Conservation (phyloP, 2,329 filamentous ascomycete species). For the Aspergillus thermomutatus region DNA sequence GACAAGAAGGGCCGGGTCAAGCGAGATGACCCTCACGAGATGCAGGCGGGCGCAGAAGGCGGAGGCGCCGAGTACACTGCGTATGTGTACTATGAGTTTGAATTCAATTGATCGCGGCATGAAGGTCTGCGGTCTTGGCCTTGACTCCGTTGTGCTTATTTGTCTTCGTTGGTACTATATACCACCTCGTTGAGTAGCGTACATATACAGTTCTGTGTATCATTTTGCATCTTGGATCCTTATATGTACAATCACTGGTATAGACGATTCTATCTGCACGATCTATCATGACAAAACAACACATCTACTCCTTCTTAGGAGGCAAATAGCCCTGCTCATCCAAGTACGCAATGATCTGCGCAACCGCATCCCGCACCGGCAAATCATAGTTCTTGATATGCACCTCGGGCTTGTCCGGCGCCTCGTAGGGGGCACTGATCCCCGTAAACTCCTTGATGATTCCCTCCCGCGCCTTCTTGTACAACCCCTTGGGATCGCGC, state of each 20-base stretch:
- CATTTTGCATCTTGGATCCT: background rate
- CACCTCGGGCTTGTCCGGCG: conserved; percentile 79
- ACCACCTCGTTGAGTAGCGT: conserved; percentile 12
- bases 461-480: conserved; percentile 92
- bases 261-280: background rate
- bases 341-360: conserved; percentile 76
- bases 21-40: conserved; percentile 87
- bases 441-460: conserved; percentile 98
- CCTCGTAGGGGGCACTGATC: conserved; percentile 92
- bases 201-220: conserved; percentile 6
- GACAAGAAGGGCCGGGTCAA: conserved; percentile 91
- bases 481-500: conserved; percentile 94
- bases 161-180: conserved; percentile 3
- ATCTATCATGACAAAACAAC: conserved; percentile 4
- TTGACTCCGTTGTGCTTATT: conserved; percentile 4
- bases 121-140: background rate
- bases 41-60: conserved; percentile 68
- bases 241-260: background rate
- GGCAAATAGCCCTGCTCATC: conserved; percentile 64
- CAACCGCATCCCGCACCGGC: conserved; percentile 84
- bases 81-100: conserved; percentile 96
- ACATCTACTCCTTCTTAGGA: conserved; percentile 31
- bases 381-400: conserved; percentile 78
- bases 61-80: conserved; percentile 85
- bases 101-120: conserved; percentile 55